Base-by-base conservation (phyloP, 257 asterid genomes). In the Mitragyna speciosa region DNA sequence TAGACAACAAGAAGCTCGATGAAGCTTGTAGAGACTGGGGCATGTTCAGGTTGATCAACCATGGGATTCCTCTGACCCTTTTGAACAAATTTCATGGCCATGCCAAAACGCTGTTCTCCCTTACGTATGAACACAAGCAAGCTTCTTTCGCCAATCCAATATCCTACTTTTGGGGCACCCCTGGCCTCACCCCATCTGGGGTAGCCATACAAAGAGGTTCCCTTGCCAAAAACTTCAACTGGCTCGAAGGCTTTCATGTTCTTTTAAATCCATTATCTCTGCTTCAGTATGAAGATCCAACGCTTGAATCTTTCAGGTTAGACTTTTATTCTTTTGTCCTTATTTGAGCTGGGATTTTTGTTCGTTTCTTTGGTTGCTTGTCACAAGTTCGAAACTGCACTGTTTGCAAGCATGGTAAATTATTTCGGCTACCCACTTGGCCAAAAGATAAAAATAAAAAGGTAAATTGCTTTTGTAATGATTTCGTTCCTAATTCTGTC, bases 161-260 rank as follows among this genome's bases (percentile, higher is more conserved):
- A 0, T 77, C 92, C 36, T 93, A 95, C 76, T 95, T 95, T 66
- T 95, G 97, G 98, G 99, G 99, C 31, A 89, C 88, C 66, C 95
- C 99, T 28, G 90, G 86, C 41, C 82, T 87, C 8, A 77, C 88
- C 2, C 84, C 86, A 3, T 43, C 88, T 0, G 88, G 90, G 9
- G 80, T 73, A 9, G 88, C 86, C 20, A 65, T 77, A 2, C 88
- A 86, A 47, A 78, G 85, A 31, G 88, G 79, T 0, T 79, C 85
- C 33, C 52, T 48, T 7, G 5, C 69, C 7, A 79, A 82, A 22
- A 84, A 78, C 70, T 51, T 79, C 10, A 92, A 91, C 82, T 92
- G 96, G 97, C 77, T 95, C 78, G 99, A 95, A 86, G 99, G 98
- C 64, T 76, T 95, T n/a, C 89, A 92, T 59, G 87, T 84, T 63